Conservation (phyloP, 108 stramenopile species). For the Chaetoceros muelleri region DNA sequence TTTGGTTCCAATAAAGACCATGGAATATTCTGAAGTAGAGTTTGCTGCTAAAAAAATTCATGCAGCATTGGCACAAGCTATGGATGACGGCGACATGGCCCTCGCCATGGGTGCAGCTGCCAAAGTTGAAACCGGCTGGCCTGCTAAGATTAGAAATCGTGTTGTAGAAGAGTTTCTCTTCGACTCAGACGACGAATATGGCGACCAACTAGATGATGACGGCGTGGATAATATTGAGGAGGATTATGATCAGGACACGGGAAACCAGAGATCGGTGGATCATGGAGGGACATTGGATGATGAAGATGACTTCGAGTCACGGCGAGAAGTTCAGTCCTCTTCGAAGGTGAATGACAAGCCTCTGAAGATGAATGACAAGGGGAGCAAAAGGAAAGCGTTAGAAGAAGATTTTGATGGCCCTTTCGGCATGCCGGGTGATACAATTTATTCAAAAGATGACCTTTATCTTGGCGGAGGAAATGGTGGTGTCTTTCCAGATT, state of each 20-base stretch:
- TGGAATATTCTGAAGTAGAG: constrained; percentile 33
- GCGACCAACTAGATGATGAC: constrained; percentile 13
- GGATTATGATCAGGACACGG: background rate
- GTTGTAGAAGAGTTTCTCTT: constrained; percentile 74
- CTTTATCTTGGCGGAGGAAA: constrained; percentile 61
- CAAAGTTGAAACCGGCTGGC: constrained; percentile 51
- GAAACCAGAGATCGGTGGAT: too few relatives aligned
- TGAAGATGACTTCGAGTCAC: constrained; percentile 7
- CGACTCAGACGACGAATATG: constrained; percentile 54
- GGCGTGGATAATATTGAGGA: constrained; percentile 1
- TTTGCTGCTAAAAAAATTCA: constrained; percentile 38
- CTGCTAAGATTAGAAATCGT: constrained; percentile 42
- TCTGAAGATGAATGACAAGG: too few relatives aligned
- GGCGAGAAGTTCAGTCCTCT: background rate
- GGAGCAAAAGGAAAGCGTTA: constrained; percentile 2
- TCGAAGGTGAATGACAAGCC: background rate
- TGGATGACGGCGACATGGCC: constrained; percentile 66
- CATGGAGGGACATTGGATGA: constrained; percentile 3
- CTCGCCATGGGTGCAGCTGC: constrained; percentile 52
- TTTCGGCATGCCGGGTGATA: constrained; percentile 45
- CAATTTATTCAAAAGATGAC: constrained; percentile 41
- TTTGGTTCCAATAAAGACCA: constrained; percentile 23
- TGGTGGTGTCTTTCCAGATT: constrained; percentile 58
- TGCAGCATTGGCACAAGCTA: constrained; percentile 46
- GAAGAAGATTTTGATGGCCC: constrained; percentile 38